Percentiles rank a stretch among this genome's conserved stretches.
Evolutionary conservation across 495 filamentous ascomycete genomes (phyloP).

Genomic region (Neurospora sp.): DNA sequence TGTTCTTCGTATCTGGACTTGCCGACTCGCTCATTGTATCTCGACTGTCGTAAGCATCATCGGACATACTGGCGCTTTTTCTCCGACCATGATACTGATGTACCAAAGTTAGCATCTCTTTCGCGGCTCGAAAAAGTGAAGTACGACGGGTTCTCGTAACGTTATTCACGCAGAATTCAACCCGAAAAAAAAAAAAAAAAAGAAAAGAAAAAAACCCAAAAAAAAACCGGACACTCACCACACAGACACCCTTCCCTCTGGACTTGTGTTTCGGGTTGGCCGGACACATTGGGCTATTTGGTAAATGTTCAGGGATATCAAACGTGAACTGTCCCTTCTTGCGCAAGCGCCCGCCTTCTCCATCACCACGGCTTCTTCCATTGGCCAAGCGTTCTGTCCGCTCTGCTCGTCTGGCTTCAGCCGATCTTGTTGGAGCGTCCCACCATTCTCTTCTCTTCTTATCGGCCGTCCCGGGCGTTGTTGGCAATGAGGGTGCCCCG

Average conservation of each 20-base stretch:
- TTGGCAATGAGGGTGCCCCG: not conserved
- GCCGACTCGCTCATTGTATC: not conserved
- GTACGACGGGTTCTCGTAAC: not conserved
- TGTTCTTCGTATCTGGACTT: not conserved
- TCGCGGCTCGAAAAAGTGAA: not conserved
- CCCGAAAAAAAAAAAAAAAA: too few relatives aligned
- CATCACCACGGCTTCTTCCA: not conserved
- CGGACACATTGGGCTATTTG: conserved; percentile 54
- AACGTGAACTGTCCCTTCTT: conserved; percentile 34
- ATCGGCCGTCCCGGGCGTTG: not conserved
- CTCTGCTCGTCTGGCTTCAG: not conserved
- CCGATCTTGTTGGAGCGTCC: conserved; percentile 4
- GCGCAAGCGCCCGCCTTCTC: not conserved
- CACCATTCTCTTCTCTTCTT: conserved; percentile 10
- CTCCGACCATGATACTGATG: not conserved
- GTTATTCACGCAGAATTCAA: not conserved
- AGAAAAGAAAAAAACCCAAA: not conserved
- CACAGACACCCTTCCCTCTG: conserved; percentile 46
- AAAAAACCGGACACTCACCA: conserved; percentile 12
- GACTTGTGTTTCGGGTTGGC: conserved; percentile 42
- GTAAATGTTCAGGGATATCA: conserved; percentile 54
- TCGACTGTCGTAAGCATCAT: not conserved
- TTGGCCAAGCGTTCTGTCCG: not conserved
- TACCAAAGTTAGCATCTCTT: not conserved
- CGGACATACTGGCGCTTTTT: not conserved